Base-by-base conservation (phyloP, 805 yeast species). In the Wickerhamiella azymoides region DNA sequence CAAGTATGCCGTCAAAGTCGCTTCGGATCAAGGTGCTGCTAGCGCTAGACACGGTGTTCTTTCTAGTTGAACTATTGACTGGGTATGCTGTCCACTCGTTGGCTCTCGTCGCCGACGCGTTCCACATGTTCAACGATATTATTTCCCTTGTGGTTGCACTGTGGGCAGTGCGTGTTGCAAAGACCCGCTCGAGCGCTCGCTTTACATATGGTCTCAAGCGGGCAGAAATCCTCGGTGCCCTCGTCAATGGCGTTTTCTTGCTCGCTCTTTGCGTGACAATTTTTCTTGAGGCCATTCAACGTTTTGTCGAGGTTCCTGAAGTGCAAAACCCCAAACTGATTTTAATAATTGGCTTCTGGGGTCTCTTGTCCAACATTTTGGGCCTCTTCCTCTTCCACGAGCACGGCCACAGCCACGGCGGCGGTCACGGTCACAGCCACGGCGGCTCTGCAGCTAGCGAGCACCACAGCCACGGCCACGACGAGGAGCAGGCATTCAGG, bases 131-230 rank as follows among this genome's bases (percentile, higher is more conserved):
- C 52, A 89, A 92, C 65, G 98, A 89, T 64, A 84, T 89, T 46
- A 77, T 89, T 49, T 85, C 96, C 1, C 69, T 89, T 30, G 52
- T 88, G 16, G 86, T 89, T 43, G 98, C 98, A 0, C 67, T 88
- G 27, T 89, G 96, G 96, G 98, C 98, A 0, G 97, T 92, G 17
- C 75, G 75, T 50, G 95, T 86, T 10, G 86, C 96, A 45, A 81
- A 81, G 55, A 76, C 76, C 35, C 76, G 78, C 25, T 92, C 95
- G 1, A 92, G 85, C 60, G 80, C 92, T 2, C 79, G 79, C 48
- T 89, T 84, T 66, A 92, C 97, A 2, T 89, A 92, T 57, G 98
- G 98, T 14, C 85, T 96, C 94, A 94, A 89, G 62, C 73, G 98
- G 54, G 97, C 97, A 5, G 98, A 89, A 63, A 88, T 89, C 45